These are phyloP conservation scores for Coemansia sp. DNA, from an alignment of 192 early-diverging fungal genomes.

Conservation along the genomic window DNA sequence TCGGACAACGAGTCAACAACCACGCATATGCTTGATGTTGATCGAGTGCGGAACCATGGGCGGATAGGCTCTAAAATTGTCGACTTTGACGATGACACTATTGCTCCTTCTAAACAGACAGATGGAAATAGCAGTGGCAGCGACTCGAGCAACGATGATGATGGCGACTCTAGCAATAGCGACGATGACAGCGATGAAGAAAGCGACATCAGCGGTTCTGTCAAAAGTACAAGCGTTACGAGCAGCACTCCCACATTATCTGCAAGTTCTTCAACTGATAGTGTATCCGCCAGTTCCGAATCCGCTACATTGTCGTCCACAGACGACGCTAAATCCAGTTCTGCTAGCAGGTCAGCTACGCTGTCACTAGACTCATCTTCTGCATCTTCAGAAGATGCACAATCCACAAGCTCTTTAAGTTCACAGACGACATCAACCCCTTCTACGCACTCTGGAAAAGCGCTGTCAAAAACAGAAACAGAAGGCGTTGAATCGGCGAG, in stretches of 20 bases:
- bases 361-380: neutral
- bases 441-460: neutral
- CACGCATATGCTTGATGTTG: constrained; percentile 20
- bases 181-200: constrained; percentile 15
- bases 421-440: neutral
- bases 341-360: neutral
- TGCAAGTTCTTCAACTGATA: neutral
- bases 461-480: neutral
- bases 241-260: neutral
- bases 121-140: constrained; percentile 9
- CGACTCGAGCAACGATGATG: constrained; percentile 14
- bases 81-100: neutral
- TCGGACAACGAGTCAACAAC: constrained; percentile 7
- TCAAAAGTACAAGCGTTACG: neutral
- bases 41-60: constrained; percentile 9
- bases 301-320: neutral
- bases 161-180: constrained; percentile 14
- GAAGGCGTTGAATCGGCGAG: neutral
- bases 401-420: neutral
- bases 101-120: neutral
- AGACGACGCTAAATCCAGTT: neutral
- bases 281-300: neutral
- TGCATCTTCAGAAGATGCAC: neutral
- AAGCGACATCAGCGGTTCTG: constrained; percentile 13
- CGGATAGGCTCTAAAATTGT: neutral